Conservation (phyloP, 2,329 filamentous ascomycete genomes). For the Phyllosticta paracitricarpa region DNA sequence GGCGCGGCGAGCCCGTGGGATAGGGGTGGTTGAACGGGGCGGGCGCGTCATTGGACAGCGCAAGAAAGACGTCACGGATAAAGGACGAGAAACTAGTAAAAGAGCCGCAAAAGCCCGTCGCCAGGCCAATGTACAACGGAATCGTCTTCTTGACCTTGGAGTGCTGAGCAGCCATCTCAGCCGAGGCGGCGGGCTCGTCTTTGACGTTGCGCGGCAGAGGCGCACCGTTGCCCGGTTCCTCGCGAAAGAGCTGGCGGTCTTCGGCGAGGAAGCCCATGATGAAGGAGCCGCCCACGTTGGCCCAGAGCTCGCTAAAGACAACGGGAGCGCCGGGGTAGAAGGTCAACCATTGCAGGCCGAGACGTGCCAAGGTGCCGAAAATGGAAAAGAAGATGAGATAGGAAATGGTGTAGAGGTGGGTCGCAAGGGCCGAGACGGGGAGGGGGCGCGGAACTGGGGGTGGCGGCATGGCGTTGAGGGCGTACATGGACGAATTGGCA, state of each 20-base stretch:
- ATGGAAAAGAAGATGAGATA: conserved; percentile 81
- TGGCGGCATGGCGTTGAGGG: neutral
- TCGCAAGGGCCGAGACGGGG: conserved; percentile 17
- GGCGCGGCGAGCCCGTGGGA: conserved; percentile 19
- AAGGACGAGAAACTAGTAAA: conserved; percentile 87
- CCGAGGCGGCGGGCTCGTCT: conserved; percentile 22
- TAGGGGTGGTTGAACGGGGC: conserved; percentile 37
- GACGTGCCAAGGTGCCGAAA: conserved; percentile 69
- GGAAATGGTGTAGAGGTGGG: conserved; percentile 54
- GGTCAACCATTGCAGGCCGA: conserved; percentile 72
- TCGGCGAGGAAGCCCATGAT: conserved; percentile 80
- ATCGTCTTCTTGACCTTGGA: conserved; percentile 67
- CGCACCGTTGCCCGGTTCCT: conserved; percentile 48
- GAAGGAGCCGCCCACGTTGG: conserved; percentile 73
- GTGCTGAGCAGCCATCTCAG: conserved; percentile 20
- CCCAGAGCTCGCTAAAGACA: conserved; percentile 68
- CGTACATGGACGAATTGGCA: neutral
- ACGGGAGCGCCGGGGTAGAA: conserved; percentile 69
- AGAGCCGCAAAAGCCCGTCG: conserved; percentile 80
- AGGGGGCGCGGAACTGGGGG: neutral
- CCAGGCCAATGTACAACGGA: conserved; percentile 76
- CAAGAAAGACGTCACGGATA: conserved; percentile 69
- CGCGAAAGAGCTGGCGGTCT: conserved; percentile 63
- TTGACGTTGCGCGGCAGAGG: conserved; percentile 32
- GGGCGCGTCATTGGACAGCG: conserved; percentile 63